Percentiles rank a stretch among this genome's conserved stretches.
These are phyloP conservation scores for Dictyostelium firmibasis DNA, from an alignment of 78 protist genomes.

Conservation along the genomic window DNA sequence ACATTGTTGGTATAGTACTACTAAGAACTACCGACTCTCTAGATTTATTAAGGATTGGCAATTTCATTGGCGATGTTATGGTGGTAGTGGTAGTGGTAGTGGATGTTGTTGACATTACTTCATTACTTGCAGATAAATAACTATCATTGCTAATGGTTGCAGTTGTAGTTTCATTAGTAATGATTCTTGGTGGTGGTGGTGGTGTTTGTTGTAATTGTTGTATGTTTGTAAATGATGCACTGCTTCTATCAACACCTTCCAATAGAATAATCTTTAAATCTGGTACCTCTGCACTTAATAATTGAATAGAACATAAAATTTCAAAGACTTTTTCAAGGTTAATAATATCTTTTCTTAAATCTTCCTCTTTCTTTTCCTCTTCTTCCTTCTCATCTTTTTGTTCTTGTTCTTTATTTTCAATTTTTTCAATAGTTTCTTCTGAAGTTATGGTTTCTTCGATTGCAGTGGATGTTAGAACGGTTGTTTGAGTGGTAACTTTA, in stretches of 20 bases:
- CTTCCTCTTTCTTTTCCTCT: background rate
- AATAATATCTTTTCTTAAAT: background rate
- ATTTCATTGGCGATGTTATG: conserved; percentile 17
- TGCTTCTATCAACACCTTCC: background rate
- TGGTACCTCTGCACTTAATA: background rate
- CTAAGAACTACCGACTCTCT: background rate
- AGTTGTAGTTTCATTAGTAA: background rate
- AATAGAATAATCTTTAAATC: background rate
- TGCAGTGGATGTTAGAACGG: background rate
- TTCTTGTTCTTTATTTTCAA: background rate
- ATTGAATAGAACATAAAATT: background rate
- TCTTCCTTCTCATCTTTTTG: background rate
- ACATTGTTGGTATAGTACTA: background rate
- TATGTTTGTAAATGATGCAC: background rate
- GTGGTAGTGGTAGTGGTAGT: background rate
- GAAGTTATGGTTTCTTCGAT: background rate
- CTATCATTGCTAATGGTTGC: background rate
- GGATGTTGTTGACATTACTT: background rate
- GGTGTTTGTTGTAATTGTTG: background rate
- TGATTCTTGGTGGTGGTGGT: background rate
- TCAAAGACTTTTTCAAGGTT: conserved; percentile 15
- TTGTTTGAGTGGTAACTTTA: background rate
- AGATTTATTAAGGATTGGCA: background rate
- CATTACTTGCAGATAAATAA: background rate
- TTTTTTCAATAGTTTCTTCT: background rate